These are phyloP conservation scores for Cafeteria roenbergensis DNA, from an alignment of 108 stramenopile genomes.

Conservation along the genomic window DNA sequence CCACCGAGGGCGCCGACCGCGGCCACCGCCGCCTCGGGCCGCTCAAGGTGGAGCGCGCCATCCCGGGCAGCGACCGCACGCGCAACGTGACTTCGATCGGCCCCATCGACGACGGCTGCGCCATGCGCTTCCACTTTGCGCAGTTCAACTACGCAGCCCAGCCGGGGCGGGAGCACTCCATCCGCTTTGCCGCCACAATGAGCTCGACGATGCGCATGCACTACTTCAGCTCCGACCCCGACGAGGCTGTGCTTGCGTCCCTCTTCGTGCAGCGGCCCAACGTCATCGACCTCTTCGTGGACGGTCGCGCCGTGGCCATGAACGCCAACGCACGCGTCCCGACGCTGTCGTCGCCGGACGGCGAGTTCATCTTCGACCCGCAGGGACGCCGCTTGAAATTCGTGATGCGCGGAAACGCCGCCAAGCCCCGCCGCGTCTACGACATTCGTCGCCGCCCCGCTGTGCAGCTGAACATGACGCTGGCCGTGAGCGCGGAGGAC, in stretches of 20 bases:
- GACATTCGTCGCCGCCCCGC: background rate
- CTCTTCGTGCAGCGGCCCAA: slow-evolving; percentile 7
- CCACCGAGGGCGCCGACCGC: slow-evolving; percentile 3
- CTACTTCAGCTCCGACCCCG: background rate
- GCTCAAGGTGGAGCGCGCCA: background rate
- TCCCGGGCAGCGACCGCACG: background rate
- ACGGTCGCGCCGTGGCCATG: background rate
- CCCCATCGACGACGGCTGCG: slow-evolving; percentile 10
- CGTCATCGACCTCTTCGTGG: slow-evolving; percentile 9
- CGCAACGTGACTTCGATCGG: background rate
- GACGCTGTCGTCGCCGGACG: slow-evolving; percentile 1
- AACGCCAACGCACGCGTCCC: background rate
- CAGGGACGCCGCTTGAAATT: background rate
- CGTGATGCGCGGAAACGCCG: background rate
- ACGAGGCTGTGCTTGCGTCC: background rate
- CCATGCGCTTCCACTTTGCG: slow-evolving; percentile 15
- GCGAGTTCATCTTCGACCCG: background rate
- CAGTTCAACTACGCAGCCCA: background rate
- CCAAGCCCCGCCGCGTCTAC: background rate
- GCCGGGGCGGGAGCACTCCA: background rate
- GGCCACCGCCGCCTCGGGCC: background rate
- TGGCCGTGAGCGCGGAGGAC: background rate
- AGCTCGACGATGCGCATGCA: background rate
- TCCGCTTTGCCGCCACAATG: slow-evolving; percentile 2
- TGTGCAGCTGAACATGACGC: slow-evolving; percentile 8